Percentiles rank a stretch among this genome's conserved stretches.
Conservation (phyloP, 768 basidiomycete genomes). For the Steccherinum ochraceum region DNA sequence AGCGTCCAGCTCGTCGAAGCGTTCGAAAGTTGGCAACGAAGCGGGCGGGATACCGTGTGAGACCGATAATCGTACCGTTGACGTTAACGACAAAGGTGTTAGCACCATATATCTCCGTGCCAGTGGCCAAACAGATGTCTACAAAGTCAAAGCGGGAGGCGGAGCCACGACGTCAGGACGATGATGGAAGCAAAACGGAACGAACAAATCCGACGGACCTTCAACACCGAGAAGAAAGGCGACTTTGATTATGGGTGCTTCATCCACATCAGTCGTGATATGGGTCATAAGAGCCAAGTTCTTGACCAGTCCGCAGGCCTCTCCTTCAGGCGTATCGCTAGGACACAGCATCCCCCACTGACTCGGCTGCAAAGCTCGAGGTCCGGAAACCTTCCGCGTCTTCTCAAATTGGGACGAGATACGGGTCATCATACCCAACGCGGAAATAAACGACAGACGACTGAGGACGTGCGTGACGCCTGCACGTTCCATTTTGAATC, state of each 20-base stretch:
- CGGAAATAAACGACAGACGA: slow-evolving; percentile 92
- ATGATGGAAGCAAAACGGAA: background rate
- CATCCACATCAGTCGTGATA: slow-evolving; percentile 98
- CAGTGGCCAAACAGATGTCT: slow-evolving; percentile 91
- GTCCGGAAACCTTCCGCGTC: slow-evolving; percentile 97
- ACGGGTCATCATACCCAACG: slow-evolving; percentile 99
- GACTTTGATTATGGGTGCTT: slow-evolving; percentile 84
- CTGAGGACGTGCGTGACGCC: slow-evolving; percentile 98
- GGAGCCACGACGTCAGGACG: background rate
- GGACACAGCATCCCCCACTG: slow-evolving; percentile 99
- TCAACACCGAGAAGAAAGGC: slow-evolving; percentile 97
- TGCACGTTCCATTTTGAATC: slow-evolving; percentile 99
- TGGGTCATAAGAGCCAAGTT: slow-evolving; percentile 99
- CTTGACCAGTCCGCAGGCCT: slow-evolving; percentile 97
- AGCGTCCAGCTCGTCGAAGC: slow-evolving; percentile 82
- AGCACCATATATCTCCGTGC: slow-evolving; percentile 92
- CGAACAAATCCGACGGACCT: slow-evolving; percentile 41
- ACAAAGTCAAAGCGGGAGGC: slow-evolving; percentile 4
- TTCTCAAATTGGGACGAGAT: slow-evolving; percentile 99
- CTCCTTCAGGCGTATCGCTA: slow-evolving; percentile 98
- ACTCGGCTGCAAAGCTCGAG: slow-evolving; percentile 92
- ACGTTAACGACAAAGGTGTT: slow-evolving; percentile 94
- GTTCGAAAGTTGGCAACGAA: slow-evolving; percentile 91
- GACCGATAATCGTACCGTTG: slow-evolving; percentile 92
- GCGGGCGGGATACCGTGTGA: slow-evolving; percentile 76